A percentile compares a stretch with the other conserved stretches of the same genome.
Evolutionary conservation across 2,329 filamentous ascomycete species (phyloP).

Genomic region (Aspergillus amoenus): DNA sequence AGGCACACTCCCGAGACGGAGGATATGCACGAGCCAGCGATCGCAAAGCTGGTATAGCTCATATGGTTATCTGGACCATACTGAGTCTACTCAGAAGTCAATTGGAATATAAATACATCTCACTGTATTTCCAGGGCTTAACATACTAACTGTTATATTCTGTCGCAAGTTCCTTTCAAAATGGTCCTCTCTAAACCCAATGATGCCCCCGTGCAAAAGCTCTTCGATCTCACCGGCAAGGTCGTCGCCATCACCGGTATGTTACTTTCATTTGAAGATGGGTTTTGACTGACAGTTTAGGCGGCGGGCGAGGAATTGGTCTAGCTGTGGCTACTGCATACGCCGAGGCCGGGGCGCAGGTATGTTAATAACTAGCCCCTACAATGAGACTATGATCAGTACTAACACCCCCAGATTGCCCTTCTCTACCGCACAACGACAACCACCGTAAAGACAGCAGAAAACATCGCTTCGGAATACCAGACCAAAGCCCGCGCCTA

Average conservation of each 20-base stretch:
- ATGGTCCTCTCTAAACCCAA: constrained; percentile 24
- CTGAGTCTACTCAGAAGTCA: too few relatives aligned
- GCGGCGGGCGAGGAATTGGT: constrained; percentile 36
- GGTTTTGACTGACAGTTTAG: background rate
- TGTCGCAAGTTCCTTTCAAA: too few relatives aligned
- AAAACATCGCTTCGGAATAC: constrained; percentile 26
- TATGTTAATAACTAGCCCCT: constrained; percentile 14
- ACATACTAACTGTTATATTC: too few relatives aligned
- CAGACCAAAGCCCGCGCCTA: constrained; percentile 33
- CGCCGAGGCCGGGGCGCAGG: constrained; percentile 39
- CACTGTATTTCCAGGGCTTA: too few relatives aligned
- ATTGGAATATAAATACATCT: too few relatives aligned
- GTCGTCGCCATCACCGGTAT: constrained; percentile 21
- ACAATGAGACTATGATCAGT: background rate
- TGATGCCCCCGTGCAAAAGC: constrained; percentile 23
- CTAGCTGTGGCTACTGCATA: constrained; percentile 39
- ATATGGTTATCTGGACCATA: too few relatives aligned
- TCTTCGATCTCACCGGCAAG: constrained; percentile 28
- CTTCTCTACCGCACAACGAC: constrained; percentile 30
- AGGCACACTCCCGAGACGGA: too few relatives aligned
- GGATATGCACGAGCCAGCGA: too few relatives aligned
- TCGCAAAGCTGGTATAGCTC: too few relatives aligned
- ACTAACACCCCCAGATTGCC: constrained; percentile 21
- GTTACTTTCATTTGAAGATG: too few relatives aligned
- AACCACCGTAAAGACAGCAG: constrained; percentile 23